Base-by-base conservation (phyloP, 176 grass and related monocot species). In the Stipa capillata region DNA sequence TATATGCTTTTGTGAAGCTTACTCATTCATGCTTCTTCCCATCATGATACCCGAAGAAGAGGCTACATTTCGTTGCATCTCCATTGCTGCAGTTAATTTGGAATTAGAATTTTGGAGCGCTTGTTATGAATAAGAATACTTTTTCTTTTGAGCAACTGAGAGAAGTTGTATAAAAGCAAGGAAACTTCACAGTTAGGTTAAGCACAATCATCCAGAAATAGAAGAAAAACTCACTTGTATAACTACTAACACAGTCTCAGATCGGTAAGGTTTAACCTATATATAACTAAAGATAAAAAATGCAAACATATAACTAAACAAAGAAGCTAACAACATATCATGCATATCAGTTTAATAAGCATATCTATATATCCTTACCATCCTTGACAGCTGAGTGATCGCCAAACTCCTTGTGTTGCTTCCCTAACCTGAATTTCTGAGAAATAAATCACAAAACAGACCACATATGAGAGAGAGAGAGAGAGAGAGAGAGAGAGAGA, bases 371-470 rank as follows among this genome's bases (percentile, higher is more conserved):
- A 41, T 82, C 1, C 79, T 83, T 83, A 98, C 86, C 88, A 64
- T 89, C 75, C 88, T 94, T 95, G 73, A 89, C 81, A n/a, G n/a
- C n/a, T 16, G 90, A 87, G 67, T 91, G 96, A 40, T 95, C 96
- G 34, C 82, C 90, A 41, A 95, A 99, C 41, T 99, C 96, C 68
- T 91, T 99, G 57, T 95, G 92, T 70, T 99, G 96, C 88, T 99
- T 99, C 74, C 96, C 96, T 72, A 93, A 84, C 60, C 96, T 78
- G 81, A 99, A 99, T 93, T 99, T 99, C 96, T 87, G 53, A 52
- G 61, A 33, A 45, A 79, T 47, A 73, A 65, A 83, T 3, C 17
- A 55, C 0, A 83, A 34, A 62, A 73, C 29, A 86, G 44, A 71
- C 7, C 18, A 80, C 10, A 78, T 32, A 78, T 35, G 5, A 49